These are phyloP conservation scores for Penicillium dipodomyicola DNA, from an alignment of 495 filamentous ascomycete species.

Conservation along the genomic window DNA sequence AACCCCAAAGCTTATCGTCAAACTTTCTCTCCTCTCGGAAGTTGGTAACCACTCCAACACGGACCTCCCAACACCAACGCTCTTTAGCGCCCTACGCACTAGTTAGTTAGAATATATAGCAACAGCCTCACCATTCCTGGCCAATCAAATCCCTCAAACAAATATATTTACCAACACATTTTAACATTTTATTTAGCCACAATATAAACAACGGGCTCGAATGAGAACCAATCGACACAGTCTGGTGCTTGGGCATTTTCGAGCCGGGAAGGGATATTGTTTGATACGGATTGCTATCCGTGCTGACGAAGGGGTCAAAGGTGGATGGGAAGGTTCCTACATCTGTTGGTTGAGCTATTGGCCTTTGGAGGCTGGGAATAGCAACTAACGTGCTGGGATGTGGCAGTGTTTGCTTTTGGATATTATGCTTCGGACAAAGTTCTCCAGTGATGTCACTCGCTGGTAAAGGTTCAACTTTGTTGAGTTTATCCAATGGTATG, in stretches of 20 bases:
- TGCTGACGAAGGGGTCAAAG: constrained; percentile 14
- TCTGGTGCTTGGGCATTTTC: neutral
- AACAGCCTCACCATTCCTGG: neutral
- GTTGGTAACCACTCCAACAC: neutral
- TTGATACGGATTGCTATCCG: constrained; percentile 19
- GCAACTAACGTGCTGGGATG: constrained; percentile 17
- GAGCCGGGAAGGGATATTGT: neutral
- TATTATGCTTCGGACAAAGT: constrained; percentile 32
- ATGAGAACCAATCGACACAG: neutral
- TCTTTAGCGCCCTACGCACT: neutral
- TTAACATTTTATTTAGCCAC: neutral
- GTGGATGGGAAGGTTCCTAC: constrained; percentile 30
- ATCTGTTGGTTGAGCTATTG: constrained; percentile 32
- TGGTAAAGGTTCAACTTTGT: constrained; percentile 20
- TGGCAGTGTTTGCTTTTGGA: constrained; percentile 23
- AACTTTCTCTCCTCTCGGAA: neutral
- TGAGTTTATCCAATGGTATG: constrained; percentile 19
- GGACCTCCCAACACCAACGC: neutral
- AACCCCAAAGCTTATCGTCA: neutral
- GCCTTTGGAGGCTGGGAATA: constrained; percentile 19
- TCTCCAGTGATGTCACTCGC: constrained; percentile 15
- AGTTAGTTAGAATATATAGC: neutral
- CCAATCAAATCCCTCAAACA: neutral
- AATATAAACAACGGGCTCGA: neutral
- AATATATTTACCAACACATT: neutral